A percentile compares a stretch with the other conserved stretches of the same genome.
These are phyloP conservation scores for Tulasnella sp. DNA, from an alignment of 768 basidiomycete species.

Conservation along the genomic window DNA sequence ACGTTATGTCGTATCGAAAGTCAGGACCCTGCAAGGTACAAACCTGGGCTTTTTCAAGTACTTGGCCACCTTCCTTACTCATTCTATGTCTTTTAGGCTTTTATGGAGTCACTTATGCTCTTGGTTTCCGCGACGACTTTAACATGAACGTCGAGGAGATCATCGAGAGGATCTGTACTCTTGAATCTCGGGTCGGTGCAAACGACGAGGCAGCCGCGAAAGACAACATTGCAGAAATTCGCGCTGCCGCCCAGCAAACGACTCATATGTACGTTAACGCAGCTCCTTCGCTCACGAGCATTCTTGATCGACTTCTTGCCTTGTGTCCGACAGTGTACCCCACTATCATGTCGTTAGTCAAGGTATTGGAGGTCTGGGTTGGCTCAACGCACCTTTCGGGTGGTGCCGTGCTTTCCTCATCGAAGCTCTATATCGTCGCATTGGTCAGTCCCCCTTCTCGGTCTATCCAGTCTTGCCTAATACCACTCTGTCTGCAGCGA, in stretches of 20 bases:
- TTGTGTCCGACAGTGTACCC: slow-evolving; percentile 33
- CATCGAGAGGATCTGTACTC: slow-evolving; percentile 36
- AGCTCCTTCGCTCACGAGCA: not conserved
- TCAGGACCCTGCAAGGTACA: slow-evolving; percentile 41
- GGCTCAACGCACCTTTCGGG: slow-evolving; percentile 27
- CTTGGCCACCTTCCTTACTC: not conserved
- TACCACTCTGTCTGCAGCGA: slow-evolving; percentile 24
- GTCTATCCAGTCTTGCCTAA: not conserved
- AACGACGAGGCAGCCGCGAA: slow-evolving; percentile 21
- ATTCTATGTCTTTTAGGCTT: slow-evolving; percentile 30
- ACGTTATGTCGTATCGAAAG: slow-evolving; percentile 46
- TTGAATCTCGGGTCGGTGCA: slow-evolving; percentile 36
- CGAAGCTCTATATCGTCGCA: slow-evolving; percentile 50
- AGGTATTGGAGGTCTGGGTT: slow-evolving; percentile 23
- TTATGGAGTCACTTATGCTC: slow-evolving; percentile 47
- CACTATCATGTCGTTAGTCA: slow-evolving; percentile 45
- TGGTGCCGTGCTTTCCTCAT: slow-evolving; percentile 41
- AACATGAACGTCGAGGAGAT: slow-evolving; percentile 39
- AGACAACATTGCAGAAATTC: slow-evolving; percentile 32
- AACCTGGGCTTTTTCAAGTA: not conserved
- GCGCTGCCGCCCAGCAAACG: slow-evolving; percentile 28
- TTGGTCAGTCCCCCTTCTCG: slow-evolving; percentile 29
- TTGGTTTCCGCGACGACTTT: slow-evolving; percentile 54
- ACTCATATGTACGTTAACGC: slow-evolving; percentile 46
- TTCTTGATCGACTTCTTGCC: not conserved